These are phyloP conservation scores for Trichoderma afroharzianum DNA, from an alignment of 2,329 filamentous ascomycete species.

Conservation along the genomic window DNA sequence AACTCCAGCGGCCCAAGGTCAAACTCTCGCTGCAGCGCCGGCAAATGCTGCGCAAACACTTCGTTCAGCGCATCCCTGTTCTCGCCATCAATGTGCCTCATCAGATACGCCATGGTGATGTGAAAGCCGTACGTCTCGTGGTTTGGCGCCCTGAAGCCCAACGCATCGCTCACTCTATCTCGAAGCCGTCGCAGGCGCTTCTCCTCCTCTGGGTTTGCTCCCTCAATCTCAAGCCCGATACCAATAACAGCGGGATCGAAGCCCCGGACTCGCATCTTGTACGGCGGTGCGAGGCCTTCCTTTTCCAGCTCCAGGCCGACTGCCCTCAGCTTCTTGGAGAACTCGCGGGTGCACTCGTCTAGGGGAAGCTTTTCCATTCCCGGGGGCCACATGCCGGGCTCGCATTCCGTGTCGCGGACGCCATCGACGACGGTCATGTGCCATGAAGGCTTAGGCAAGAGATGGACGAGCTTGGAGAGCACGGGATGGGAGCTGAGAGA, in stretches of 20 bases:
- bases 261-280: slow-evolving; percentile 15
- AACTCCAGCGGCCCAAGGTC: slow-evolving; percentile 25
- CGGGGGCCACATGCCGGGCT: slow-evolving; percentile 22
- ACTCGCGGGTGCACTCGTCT: slow-evolving; percentile 17
- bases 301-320: slow-evolving; percentile 16
- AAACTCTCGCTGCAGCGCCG: slow-evolving; percentile 20
- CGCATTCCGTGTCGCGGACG: slow-evolving; percentile 21
- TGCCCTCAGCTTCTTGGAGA: slow-evolving; percentile 13
- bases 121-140: slow-evolving; percentile 25
- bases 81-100: slow-evolving; percentile 21
- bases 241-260: slow-evolving; percentile 11
- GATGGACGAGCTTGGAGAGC: slow-evolving; percentile 15
- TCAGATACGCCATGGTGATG: slow-evolving; percentile 24
- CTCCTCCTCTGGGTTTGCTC: slow-evolving; percentile 22
- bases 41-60: slow-evolving; percentile 18
- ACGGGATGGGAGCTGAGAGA: slow-evolving; percentile 19
- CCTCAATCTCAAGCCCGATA: slow-evolving; percentile 22
- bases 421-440: slow-evolving; percentile 26
- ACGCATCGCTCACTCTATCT: slow-evolving; percentile 20
- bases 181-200: slow-evolving; percentile 22
- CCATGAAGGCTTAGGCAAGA: slow-evolving; percentile 23
- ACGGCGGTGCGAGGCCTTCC: slow-evolving; percentile 21
- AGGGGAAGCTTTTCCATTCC: slow-evolving; percentile 19
- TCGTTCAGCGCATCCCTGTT: slow-evolving; percentile 19
- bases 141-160: slow-evolving; percentile 23